phyloP scores from a whole-genome alignment of 2,329 filamentous ascomycete genomes.

The Cladophialophora carrionii region DNA sequence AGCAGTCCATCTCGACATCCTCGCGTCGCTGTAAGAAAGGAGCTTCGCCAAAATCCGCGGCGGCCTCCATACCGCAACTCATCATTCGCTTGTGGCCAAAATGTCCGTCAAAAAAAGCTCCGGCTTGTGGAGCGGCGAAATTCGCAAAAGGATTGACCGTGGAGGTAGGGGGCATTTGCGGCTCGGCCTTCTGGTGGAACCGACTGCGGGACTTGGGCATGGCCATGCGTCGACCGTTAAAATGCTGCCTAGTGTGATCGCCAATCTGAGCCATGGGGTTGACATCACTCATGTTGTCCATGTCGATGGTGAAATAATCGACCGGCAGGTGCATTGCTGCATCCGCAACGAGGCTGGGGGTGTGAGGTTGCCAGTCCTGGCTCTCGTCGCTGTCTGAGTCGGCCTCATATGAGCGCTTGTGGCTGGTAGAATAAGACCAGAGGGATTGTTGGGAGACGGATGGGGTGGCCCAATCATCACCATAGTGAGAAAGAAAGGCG shows the following conservation, averaged over 20 bases:
- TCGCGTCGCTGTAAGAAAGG: slow-evolving; percentile 49
- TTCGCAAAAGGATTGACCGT: slow-evolving; percentile 35
- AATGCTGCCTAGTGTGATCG: slow-evolving; percentile 18
- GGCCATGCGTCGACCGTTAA: slow-evolving; percentile 34
- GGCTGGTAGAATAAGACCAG: slow-evolving; percentile 43
- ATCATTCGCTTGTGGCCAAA: slow-evolving; percentile 42
- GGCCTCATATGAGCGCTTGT: slow-evolving; percentile 50
- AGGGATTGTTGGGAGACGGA: slow-evolving; percentile 45
- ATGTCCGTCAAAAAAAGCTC: slow-evolving; percentile 35
- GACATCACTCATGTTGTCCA: slow-evolving; percentile 36
- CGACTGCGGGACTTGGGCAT: slow-evolving; percentile 34
- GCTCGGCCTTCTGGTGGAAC: slow-evolving; percentile 18
- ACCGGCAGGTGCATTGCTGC: slow-evolving; percentile 33
- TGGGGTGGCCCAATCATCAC: slow-evolving; percentile 46
- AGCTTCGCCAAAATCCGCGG: slow-evolving; percentile 51
- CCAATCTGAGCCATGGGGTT: slow-evolving; percentile 31
- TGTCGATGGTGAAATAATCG: slow-evolving; percentile 38
- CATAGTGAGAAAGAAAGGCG: slow-evolving; percentile 43
- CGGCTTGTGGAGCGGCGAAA: slow-evolving; percentile 25
- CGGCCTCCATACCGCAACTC: slow-evolving; percentile 42
- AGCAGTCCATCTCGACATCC: slow-evolving; percentile 48
- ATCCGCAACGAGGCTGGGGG: slow-evolving; percentile 34
- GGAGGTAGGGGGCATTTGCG: slow-evolving; percentile 28
- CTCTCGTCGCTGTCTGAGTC: slow-evolving; percentile 46
- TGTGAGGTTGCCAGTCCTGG: slow-evolving; percentile 37